Evolutionary conservation across 2,329 filamentous ascomycete species (phyloP).

Genomic region (Onygena corvina): DNA sequence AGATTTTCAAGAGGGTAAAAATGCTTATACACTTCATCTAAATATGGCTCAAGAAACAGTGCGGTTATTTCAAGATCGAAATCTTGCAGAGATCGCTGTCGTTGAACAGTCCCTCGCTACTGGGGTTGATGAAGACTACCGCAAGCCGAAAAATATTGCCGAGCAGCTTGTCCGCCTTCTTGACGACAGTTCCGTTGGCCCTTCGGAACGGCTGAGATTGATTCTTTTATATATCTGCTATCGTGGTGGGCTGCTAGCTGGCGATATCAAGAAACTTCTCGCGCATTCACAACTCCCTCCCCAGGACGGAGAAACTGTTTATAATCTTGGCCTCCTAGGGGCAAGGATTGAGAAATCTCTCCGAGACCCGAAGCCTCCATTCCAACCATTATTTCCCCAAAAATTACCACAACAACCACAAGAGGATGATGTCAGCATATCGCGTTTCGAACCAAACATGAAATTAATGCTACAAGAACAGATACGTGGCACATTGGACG

Average conservation of each 20-base stretch:
- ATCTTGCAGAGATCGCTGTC: constrained; percentile 73
- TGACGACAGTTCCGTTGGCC: constrained; percentile 64
- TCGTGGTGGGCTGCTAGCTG: constrained; percentile 68
- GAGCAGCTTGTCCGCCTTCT: constrained; percentile 77
- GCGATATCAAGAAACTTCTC: constrained; percentile 74
- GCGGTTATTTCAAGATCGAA: constrained; percentile 76
- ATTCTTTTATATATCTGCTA: constrained; percentile 78
- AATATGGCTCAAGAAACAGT: constrained; percentile 97
- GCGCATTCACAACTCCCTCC: constrained; percentile 68
- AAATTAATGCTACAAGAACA: constrained; percentile 73
- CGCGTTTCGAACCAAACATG: constrained; percentile 69
- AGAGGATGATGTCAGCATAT: constrained; percentile 63
- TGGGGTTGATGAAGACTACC: constrained; percentile 81
- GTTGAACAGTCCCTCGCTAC: constrained; percentile 82
- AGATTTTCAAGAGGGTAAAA: constrained; percentile 91
- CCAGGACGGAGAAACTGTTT: constrained; percentile 58
- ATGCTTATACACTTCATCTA: constrained; percentile 84
- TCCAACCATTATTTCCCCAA: constrained; percentile 57
- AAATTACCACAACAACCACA: constrained; percentile 46
- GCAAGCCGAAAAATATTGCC: constrained; percentile 78
- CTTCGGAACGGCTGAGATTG: constrained; percentile 67
- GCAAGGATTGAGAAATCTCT: constrained; percentile 58
- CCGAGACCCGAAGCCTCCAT: constrained; percentile 61
- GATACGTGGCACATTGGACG: constrained; percentile 55
- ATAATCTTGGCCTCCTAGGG: constrained; percentile 68